Evolutionary conservation across 2,329 filamentous ascomycete species (phyloP).

Genomic region (Aspergillus latus): DNA sequence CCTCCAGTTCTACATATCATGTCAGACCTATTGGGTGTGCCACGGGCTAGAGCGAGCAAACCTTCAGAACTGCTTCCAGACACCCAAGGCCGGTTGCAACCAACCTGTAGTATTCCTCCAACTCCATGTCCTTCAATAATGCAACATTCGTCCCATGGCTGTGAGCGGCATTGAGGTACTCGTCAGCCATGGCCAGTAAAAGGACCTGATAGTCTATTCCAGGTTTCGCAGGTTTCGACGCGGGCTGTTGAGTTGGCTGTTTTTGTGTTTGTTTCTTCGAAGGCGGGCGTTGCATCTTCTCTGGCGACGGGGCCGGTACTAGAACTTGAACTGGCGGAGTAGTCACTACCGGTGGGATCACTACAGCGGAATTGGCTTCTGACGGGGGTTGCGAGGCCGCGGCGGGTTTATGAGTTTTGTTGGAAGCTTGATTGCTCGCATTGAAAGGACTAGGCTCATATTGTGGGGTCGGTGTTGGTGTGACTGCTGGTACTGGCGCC

Average conservation of each 20-base stretch:
- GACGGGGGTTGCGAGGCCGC: constrained; percentile 8
- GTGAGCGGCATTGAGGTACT: constrained; percentile 63
- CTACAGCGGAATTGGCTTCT: constrained; percentile 10
- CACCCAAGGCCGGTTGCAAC: constrained; percentile 63
- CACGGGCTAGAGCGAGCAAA: constrained; percentile 10
- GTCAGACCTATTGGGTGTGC: not conserved
- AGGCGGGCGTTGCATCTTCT: constrained; percentile 25
- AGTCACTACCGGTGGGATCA: constrained; percentile 6
- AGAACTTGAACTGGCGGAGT: constrained; percentile 27
- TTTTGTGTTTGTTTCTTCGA: constrained; percentile 28
- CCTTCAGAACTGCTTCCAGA: constrained; percentile 61
- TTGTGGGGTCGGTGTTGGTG: constrained; percentile 20
- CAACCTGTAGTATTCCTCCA: constrained; percentile 60
- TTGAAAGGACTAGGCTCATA: constrained; percentile 18
- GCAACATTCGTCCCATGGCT: constrained; percentile 51
- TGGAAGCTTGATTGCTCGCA: constrained; percentile 17
- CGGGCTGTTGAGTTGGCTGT: constrained; percentile 23
- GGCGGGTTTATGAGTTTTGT: constrained; percentile 17
- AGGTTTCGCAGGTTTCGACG: constrained; percentile 34
- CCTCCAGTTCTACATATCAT: constrained; percentile 45
- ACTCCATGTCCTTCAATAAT: constrained; percentile 45
- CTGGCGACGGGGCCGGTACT: constrained; percentile 31
- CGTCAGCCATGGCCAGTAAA: constrained; percentile 61
- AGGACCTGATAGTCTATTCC: constrained; percentile 58
- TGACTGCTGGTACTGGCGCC: constrained; percentile 1